Evolutionary conservation across 176 grass and related monocot genomes (phyloP).

Genomic region (Bromus sterilis): DNA sequence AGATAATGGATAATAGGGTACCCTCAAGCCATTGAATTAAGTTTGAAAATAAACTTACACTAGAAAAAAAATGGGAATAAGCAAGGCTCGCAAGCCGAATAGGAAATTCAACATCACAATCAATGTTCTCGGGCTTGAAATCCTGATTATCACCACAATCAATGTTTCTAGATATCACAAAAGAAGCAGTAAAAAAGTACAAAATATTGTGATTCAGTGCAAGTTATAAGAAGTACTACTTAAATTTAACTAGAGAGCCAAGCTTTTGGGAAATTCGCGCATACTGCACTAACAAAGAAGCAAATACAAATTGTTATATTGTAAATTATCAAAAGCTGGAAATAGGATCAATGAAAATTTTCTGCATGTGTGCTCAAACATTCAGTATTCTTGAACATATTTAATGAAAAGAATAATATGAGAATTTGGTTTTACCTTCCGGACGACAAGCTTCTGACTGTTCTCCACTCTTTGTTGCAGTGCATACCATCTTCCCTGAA

Average conservation of each 20-base stretch:
- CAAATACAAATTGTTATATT: not conserved
- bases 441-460: conserved; percentile 46
- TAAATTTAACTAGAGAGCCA: conserved; percentile 57
- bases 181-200: not conserved
- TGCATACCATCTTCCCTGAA: conserved; percentile 86
- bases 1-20: too few species aligned
- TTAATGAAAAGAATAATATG: not conserved
- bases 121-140: conserved; percentile 90
- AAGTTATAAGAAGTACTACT: conserved; percentile 18
- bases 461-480: conserved; percentile 66
- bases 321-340: not conserved
- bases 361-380: not conserved
- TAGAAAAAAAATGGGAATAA: conserved; percentile 60
- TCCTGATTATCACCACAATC: conserved; percentile 28
- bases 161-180: not conserved
- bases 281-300: conserved; percentile 36
- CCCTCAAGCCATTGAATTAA: too few species aligned
- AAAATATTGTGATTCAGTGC: not conserved
- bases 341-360: not conserved
- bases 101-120: conserved; percentile 73
- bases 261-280: conserved; percentile 70
- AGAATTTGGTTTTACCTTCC: conserved; percentile 22
- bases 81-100: conserved; percentile 70
- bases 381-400: not conserved
- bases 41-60: conserved; percentile 31